Percentiles rank a stretch among this genome's conserved stretches.
These are phyloP conservation scores for Tulasnella sp. DNA, from an alignment of 768 basidiomycete genomes.

Conservation along the genomic window DNA sequence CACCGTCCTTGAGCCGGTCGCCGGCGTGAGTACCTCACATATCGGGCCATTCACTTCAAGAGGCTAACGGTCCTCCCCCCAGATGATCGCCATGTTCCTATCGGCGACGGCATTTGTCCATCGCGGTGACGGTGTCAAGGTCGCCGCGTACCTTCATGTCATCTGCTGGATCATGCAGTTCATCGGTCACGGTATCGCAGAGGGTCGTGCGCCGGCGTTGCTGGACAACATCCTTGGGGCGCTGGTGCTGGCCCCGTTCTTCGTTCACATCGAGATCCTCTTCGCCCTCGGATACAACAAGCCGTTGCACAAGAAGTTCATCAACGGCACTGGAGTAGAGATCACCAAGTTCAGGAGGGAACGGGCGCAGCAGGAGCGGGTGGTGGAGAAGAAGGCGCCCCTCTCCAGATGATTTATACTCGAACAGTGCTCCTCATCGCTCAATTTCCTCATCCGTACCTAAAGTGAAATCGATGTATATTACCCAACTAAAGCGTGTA, in stretches of 20 bases:
- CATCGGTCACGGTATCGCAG: conserved; percentile 75
- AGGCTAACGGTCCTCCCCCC: conserved; percentile 32
- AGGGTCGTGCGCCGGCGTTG: conserved; percentile 80
- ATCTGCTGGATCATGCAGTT: conserved; percentile 89
- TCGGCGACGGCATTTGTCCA: conserved; percentile 58
- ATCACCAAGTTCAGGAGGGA: conserved; percentile 58
- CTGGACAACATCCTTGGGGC: conserved; percentile 84
- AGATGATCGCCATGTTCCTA: conserved; percentile 49
- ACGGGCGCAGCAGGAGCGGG: conserved; percentile 47
- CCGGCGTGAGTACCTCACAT: conserved; percentile 50
- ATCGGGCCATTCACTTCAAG: conserved; percentile 3
- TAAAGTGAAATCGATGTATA: too few species aligned
- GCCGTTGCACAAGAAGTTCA: conserved; percentile 59
- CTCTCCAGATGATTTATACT: too few species aligned
- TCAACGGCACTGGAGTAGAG: conserved; percentile 64
- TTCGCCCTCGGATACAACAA: conserved; percentile 75
- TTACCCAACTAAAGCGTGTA: too few species aligned
- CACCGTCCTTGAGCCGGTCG: conserved; percentile 66
- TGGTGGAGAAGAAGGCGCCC: too few species aligned
- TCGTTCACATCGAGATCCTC: conserved; percentile 84
- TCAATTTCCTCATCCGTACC: too few species aligned
- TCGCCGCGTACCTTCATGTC: conserved; percentile 47
- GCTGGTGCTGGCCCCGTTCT: conserved; percentile 87
- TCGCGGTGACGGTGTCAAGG: conserved; percentile 37
- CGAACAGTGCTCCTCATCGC: too few species aligned